A percentile compares a stretch with the other conserved stretches of the same genome.
Evolutionary conservation across 768 basidiomycete genomes (phyloP).

Genomic region (Mrakia blollopis): DNA sequence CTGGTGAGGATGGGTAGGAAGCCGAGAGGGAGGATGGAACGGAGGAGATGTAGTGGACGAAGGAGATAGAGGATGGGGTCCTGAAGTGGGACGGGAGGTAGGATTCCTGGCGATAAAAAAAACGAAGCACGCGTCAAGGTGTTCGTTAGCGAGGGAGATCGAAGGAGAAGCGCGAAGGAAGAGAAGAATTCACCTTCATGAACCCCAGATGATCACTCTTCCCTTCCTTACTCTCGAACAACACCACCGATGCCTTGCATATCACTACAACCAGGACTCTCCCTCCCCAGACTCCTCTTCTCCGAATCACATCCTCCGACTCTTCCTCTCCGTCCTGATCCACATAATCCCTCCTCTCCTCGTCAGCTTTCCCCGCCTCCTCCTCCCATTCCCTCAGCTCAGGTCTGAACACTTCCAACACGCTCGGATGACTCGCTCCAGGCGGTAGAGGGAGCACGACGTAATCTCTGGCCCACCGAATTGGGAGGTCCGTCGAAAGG

Average conservation of each 20-base stretch:
- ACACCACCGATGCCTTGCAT: not conserved
- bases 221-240: conserved; percentile 12
- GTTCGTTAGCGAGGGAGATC: too few relatives aligned
- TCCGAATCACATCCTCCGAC: not conserved
- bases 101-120: not conserved
- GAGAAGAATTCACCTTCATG: conserved; percentile 4
- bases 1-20: not conserved
- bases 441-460: conserved; percentile 9
- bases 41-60: conserved; percentile 7
- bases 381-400: not conserved
- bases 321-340: not conserved
- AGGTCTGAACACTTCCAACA: not conserved
- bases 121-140: too few relatives aligned
- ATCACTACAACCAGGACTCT: not conserved
- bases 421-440: not conserved
- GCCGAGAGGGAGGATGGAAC: not conserved
- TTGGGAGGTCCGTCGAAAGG: not conserved
- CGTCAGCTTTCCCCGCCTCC: not conserved
- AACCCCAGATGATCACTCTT: not conserved
- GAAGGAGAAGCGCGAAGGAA: not conserved
- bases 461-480: conserved; percentile 4
- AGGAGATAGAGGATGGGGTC: not conserved
- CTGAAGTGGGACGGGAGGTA: not conserved
- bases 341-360: not conserved
- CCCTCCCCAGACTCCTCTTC: not conserved